These are phyloP conservation scores for Aulographum hederae DNA, from an alignment of 2,329 filamentous ascomycete species.

Conservation along the genomic window DNA sequence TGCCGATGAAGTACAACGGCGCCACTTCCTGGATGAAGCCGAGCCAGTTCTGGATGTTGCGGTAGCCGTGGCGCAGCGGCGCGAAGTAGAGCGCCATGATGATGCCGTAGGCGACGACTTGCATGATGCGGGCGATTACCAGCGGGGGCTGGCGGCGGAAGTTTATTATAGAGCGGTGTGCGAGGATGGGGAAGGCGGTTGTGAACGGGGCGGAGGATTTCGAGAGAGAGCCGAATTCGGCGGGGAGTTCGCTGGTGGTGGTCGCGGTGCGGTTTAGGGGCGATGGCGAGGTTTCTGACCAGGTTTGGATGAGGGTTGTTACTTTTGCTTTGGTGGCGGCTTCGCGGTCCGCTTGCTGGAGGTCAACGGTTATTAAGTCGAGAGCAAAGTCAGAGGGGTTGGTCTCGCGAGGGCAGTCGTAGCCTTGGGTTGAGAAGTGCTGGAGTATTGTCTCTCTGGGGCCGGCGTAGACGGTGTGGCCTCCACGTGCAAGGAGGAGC, in stretches of 20 bases:
- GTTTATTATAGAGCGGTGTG: constrained; percentile 51
- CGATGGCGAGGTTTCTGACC: no score
- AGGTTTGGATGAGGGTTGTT: constrained; percentile 38
- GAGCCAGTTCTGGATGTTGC: constrained; percentile 52
- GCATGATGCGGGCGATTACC: constrained; percentile 17
- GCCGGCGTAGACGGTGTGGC: constrained; percentile 49
- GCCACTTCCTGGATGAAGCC: constrained; percentile 57
- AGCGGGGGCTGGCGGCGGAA: constrained; percentile 19
- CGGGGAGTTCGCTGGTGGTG: no score
- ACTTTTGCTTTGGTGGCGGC: no score
- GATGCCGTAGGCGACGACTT: constrained; percentile 17
- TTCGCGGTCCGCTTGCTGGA: constrained; percentile 32
- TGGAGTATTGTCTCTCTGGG: constrained; percentile 42
- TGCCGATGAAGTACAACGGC: constrained; percentile 56
- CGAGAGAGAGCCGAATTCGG: constrained; percentile 51
- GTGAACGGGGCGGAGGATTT: constrained; percentile 43
- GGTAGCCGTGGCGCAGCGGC: constrained; percentile 50
- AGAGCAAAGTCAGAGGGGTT: constrained; percentile 66
- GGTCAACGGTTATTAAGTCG: constrained; percentile 58
- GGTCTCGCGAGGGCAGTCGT: constrained; percentile 25
- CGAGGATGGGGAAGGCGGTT: constrained; percentile 46
- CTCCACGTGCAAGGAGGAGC: constrained; percentile 51
- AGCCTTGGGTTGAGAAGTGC: constrained; percentile 32
- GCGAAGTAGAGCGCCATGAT: constrained; percentile 38
- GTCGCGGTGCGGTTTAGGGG: no score